Evolutionary conservation across 306 rosid species (phyloP), one percentile per base, ranked within the genome.

Genomic region (Nissolia schottii): DNA sequence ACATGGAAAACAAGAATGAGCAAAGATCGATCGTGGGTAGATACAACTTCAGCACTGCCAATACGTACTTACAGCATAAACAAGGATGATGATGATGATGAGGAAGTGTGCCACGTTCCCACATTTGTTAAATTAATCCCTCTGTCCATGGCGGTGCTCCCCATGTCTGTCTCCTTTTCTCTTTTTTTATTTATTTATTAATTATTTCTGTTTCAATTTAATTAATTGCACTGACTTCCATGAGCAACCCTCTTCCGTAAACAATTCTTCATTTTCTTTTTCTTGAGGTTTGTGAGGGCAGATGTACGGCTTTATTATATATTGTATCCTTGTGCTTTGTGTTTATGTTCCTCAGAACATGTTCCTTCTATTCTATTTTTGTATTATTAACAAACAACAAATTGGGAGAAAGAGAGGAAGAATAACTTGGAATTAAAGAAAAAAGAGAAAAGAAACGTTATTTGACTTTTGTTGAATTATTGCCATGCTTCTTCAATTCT

Each of bases 101-200:
- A n/a, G n/a, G n/a, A n/a, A n/a, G n/a, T n/a, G n/a, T n/a, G 48
- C 48, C 62, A 54, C 65, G 65, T n/a, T 70, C 65, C n/a, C 20
- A 41, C 13, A 15, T 25, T 25, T 40, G 43, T 56, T 56, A 38
- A 38, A 71, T 24, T 16, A 15, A 56, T 28, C 34, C 31, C 0
- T n/a, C n/a, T 56, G 10, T 40, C 67, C 66, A 55, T 41, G 56
- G 40, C 67, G 67, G 67, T 71, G 75, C 75, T 55, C 27, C 55
- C 4, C 54, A 0, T 35, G 16, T 37, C 48, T 53, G 32, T 68
- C 35, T 34, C 24, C 19, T 31, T n/a, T 67, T 67, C 31, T 23
- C 18, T 3, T 15, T 63, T 27, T 63, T 11, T 16, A 48, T 67
- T 55, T 16, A 1, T 53, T 25, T 25, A 38, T 9, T 24, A 3